These are phyloP conservation scores for Acanthamoeba castellanii DNA, from an alignment of 208 protist species.

Conservation along the genomic window DNA sequence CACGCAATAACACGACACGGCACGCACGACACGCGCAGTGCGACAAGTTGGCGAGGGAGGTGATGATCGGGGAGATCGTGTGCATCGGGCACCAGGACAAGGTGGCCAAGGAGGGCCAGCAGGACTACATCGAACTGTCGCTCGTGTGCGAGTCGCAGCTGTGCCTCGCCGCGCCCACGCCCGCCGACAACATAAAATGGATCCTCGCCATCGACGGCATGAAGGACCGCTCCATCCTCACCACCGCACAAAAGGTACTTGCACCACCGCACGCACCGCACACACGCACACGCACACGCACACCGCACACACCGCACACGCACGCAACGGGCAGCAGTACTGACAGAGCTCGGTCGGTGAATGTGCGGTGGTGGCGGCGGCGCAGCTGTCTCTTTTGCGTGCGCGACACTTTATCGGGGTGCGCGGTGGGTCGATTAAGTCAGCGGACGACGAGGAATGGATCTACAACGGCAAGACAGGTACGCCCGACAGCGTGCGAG, in stretches of 20 bases:
- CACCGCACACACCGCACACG: not conserved
- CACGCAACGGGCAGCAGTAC: too few species aligned
- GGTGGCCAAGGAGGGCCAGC: constrained; percentile 2
- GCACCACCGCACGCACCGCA: too few species aligned
- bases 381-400: constrained; percentile 6
- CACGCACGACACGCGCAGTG: not conserved
- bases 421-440: constrained; percentile 16
- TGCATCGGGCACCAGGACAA: constrained; percentile 18
- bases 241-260: constrained; percentile 29
- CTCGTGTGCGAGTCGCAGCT: constrained; percentile 18
- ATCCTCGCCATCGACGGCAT: constrained; percentile 56
- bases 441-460: constrained; percentile 40
- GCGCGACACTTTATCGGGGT: not conserved
- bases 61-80: constrained; percentile 13
- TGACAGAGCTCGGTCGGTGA: too few species aligned
- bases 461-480: constrained; percentile 47
- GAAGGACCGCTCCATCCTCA: constrained; percentile 58
- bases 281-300: too few species aligned
- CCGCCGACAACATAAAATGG: constrained; percentile 22
- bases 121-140: constrained; percentile 23
- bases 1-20: not conserved
- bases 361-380: not conserved
- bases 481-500: not conserved
- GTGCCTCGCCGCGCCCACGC: not conserved
- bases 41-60: constrained; percentile 4